Base-by-base conservation (phyloP, 176 grass and related monocot species). In the Aegilops tauschii region DNA sequence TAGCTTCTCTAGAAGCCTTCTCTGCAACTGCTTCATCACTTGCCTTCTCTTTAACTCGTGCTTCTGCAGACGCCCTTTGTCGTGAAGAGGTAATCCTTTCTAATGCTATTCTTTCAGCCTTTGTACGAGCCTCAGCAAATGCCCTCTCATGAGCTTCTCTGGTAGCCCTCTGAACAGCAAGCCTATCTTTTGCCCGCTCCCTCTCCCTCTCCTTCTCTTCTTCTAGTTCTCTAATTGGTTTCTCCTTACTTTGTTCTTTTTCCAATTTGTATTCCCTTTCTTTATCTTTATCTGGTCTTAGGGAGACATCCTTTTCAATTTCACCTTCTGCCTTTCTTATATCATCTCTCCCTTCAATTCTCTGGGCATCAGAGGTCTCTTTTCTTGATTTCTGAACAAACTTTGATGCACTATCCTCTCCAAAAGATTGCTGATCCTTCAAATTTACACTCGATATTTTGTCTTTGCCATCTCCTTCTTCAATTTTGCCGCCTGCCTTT, bases 111-210 rank as follows among this genome's bases (percentile, higher is more conserved):
- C 84, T 93, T 71, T 98, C 92, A 39, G 96, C 93, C 79, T 91
- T 93, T 61, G 93, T 90, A 42, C 85, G 79, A 52, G 52, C 90
- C 80, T 92, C 90, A 77, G 81, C 82, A 87, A 93, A 89, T 80
- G 94, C 89, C 78, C 84, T 93, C 70, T 95, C 91, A 28, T 91
- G 91, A 80, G 89, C 91, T 89, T 95, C 93, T 87, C 72, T 86
- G 3, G 92, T 99, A 81, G 94, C 94, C 87, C 94, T 90, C 72
- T 96, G 92, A 87, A 99, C 87, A 71, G 92, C 94, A 87, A 91
- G 76, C 58, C 97, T 93, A 80, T 99, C 94, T 81, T 99, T 99
- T 73, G 93, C 90, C 86, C 97, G 85, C 82, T 99, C 97, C 83
- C 82, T 91, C 84, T 96, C 90, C 73, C 90, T 83, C 82, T 97